Conservation (phyloP, 805 yeast species). For the Nakazawaea wickerhamii region DNA sequence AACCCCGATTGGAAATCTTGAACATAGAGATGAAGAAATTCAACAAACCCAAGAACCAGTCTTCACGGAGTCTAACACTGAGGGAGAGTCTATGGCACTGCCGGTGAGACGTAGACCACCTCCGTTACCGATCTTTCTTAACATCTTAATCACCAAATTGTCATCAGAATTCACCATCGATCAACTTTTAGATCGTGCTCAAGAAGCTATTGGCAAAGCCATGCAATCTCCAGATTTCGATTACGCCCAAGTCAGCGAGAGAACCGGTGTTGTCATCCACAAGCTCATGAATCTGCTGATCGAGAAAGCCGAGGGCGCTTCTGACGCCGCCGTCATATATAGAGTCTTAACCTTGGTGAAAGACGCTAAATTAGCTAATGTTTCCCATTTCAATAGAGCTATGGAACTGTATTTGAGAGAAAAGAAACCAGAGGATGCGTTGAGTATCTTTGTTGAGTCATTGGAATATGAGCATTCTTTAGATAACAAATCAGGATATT, state of each 20-base stretch:
- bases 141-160: background rate
- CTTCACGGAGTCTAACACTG: too few relatives aligned
- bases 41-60: too few relatives aligned
- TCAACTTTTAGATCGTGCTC: background rate
- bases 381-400: constrained; percentile 23
- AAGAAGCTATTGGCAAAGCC: background rate
- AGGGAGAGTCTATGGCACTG: background rate
- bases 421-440: constrained; percentile 20
- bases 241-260: background rate
- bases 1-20: background rate
- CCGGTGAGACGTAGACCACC: background rate
- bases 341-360: constrained; percentile 18
- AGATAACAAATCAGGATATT: constrained; percentile 1
- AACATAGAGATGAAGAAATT: background rate
- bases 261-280: background rate
- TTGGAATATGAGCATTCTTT: constrained; percentile 18
- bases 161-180: background rate
- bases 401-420: constrained; percentile 20
- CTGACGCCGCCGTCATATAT: constrained; percentile 5
- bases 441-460: constrained; percentile 24
- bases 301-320: background rate
- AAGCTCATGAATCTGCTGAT: background rate
- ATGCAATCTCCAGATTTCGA: background rate
- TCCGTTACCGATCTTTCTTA: background rate
- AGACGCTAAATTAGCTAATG: constrained; percentile 19